phyloP scores from a whole-genome alignment of 169 alveolate genomes.

The Plasmodium vivax region DNA sequence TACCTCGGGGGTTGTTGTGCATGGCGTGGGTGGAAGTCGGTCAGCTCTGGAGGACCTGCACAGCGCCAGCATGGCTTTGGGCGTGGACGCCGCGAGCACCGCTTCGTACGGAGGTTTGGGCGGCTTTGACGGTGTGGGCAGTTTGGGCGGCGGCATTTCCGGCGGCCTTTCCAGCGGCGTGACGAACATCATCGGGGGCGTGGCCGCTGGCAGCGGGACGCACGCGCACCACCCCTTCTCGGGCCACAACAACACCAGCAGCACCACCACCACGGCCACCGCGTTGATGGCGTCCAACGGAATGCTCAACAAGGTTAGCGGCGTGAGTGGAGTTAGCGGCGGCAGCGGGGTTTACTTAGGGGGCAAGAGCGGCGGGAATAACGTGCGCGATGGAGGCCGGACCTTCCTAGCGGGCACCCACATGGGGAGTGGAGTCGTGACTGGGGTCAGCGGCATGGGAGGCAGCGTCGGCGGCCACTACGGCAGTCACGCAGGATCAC shows the following conservation, averaged over 20 bases:
- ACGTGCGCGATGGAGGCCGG: background rate
- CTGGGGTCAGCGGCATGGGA: background rate
- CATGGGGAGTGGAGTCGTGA: background rate
- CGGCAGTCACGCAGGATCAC: background rate
- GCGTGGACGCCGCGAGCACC: background rate
- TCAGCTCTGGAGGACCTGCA: background rate
- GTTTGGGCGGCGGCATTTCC: background rate
- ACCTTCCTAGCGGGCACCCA: background rate
- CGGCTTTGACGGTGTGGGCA: background rate
- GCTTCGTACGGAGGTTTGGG: background rate
- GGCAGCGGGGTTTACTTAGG: background rate
- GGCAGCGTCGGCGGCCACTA: background rate
- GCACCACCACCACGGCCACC: background rate
- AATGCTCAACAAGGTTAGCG: background rate
- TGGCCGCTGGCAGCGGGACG: background rate
- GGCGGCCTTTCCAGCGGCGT: background rate
- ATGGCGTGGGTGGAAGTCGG: background rate
- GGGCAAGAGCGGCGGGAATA: background rate
- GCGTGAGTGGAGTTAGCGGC: background rate
- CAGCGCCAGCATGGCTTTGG: background rate
- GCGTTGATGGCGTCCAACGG: slow-evolving; percentile 14
- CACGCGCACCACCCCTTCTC: background rate
- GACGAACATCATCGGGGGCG: background rate
- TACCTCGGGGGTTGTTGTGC: background rate
- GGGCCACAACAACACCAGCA: background rate